Evolutionary conservation across 495 filamentous ascomycete species (phyloP).

Genomic region (Penicillium herquei): DNA sequence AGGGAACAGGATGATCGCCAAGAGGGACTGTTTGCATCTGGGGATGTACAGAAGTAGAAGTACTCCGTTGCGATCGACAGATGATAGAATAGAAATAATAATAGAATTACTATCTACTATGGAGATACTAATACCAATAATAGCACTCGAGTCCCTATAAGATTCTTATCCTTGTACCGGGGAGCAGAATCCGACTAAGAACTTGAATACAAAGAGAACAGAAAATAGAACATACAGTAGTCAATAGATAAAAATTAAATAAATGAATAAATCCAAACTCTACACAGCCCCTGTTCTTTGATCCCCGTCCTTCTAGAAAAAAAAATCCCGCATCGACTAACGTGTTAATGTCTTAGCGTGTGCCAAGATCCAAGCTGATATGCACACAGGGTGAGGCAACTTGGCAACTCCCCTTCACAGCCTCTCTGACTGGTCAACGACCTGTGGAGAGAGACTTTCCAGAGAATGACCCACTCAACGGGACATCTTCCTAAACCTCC

Average conservation of each 20-base stretch:
- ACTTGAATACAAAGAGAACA: neutral
- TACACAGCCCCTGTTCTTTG: slow-evolving; percentile 21
- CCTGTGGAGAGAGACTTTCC: neutral
- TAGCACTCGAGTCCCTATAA: too few species aligned
- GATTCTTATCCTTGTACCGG: neutral
- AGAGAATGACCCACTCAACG: too few species aligned
- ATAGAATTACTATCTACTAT: neutral
- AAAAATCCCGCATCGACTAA: slow-evolving; percentile 24
- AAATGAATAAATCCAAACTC: neutral
- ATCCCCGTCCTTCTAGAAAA: slow-evolving; percentile 18
- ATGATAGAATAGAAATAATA: neutral
- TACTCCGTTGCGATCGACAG: neutral
- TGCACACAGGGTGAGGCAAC: slow-evolving; percentile 1
- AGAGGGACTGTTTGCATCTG: neutral
- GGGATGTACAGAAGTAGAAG: neutral
- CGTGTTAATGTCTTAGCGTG: neutral
- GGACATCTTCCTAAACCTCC: too few species aligned
- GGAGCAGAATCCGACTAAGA: neutral
- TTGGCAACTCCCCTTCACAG: neutral
- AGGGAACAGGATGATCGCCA: neutral
- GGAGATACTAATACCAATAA: too few species aligned
- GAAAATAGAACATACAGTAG: neutral
- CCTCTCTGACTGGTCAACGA: neutral
- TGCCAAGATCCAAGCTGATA: neutral
- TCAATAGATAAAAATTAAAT: neutral